Base-by-base conservation (phyloP, 768 basidiomycete genomes). In the Hortiboletus flavorubellus region DNA sequence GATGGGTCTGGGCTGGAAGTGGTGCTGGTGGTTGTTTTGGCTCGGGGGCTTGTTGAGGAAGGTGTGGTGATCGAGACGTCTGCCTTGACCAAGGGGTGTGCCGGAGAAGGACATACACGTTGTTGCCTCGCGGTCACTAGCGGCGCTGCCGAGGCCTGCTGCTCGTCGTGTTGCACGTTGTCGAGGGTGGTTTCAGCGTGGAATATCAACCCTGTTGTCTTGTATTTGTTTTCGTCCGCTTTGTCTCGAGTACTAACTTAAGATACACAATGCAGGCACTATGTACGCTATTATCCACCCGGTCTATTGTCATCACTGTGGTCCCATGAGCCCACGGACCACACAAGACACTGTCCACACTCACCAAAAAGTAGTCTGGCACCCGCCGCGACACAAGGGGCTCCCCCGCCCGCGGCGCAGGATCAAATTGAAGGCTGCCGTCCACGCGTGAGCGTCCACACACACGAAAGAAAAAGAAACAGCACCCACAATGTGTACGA, bases 371-470 rank as follows among this genome's bases (percentile, higher is more conserved):
- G 75, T 93, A 93, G 75, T 93, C 91, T 68, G 91, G 91, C 74
- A 93, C 91, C 73, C 91, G 89, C 75, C 91, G 83, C 69, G 95
- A 94, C 60, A 99, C 97, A 56, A 98, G 86, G 46, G 97, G 97
- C 73, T 99, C 97, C 64, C 97, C 97, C 68, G 96, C 94, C 72
- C 97, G 82, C 65, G 97, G 97, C 64, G 97, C 97, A 68, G 97
- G 97, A 76, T 99, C 97, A 75, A 98, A 99, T 85, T 99, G 97
- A 75, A 99, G 83, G 89, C 94, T 98, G 64, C 15, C 21, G 5
- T 30, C n/a, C 34, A n/a, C 23, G n/a, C 16, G 31, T 59, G 23
- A 62, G 46, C 37, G 49, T 38, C 23, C 21, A 45, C 18, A 37
- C 44, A 50, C 35, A 44, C 16, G 15, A n/a, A 59, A 21, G 51